phyloP scores from a whole-genome alignment of 345 rosid species.

The Brassica carinata region DNA sequence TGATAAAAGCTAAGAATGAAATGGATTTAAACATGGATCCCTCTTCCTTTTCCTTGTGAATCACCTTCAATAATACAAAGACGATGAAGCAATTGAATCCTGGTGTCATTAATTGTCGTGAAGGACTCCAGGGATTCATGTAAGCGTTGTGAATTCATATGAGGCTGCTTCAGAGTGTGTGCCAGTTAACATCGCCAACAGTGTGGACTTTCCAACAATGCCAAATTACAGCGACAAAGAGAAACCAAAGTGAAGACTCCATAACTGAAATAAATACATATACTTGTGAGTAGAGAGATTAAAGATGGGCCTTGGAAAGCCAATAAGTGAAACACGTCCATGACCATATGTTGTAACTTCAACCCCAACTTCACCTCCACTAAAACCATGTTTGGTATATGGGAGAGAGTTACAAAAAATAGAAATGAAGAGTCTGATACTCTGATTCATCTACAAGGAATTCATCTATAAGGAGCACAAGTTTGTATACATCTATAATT shows the following conservation, averaged over 20 bases:
- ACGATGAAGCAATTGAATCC: conserved; percentile 94
- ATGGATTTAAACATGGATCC: conserved; percentile 65
- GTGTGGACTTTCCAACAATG: conserved; percentile 98
- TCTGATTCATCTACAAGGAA: neutral
- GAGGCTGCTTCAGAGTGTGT: too few species aligned
- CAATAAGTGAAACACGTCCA: conserved; percentile 96
- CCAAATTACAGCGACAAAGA: conserved; percentile 29
- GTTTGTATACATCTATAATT: neutral
- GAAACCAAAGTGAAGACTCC: neutral
- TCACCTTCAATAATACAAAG: conserved; percentile 99
- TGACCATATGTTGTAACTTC: conserved; percentile 97
- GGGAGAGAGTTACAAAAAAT: neutral
- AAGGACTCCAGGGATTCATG: conserved; percentile 95
- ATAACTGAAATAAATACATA: neutral
- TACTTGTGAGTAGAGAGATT: neutral
- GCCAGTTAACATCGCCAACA: conserved; percentile 47
- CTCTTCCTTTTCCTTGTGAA: conserved; percentile 98
- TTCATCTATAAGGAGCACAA: neutral
- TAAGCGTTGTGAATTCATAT: conserved; percentile 41
- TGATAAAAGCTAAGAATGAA: conserved; percentile 16
- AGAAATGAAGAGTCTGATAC: neutral
- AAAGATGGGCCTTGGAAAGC: conserved; percentile 84
- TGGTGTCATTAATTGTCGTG: conserved; percentile 78
- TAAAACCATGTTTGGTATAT: conserved; percentile 65
- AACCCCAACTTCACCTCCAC: conserved; percentile 94